phyloP scores from a whole-genome alignment of 768 basidiomycete species.

The Termitomyces sp. region DNA sequence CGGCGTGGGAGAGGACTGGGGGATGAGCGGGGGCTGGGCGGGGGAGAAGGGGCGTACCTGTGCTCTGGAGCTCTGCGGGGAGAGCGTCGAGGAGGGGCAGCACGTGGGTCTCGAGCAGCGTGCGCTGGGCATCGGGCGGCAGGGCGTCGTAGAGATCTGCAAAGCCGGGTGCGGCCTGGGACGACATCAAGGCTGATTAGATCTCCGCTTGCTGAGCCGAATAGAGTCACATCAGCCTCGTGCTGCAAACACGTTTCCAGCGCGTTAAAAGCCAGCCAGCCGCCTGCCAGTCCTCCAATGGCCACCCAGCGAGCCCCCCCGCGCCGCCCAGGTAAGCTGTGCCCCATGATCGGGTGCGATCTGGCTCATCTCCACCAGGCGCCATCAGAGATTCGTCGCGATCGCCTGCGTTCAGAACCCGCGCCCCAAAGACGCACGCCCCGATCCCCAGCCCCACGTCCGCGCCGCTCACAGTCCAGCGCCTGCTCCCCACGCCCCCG shows the following conservation, averaged over 20 bases:
- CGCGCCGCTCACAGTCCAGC: conserved; percentile 24
- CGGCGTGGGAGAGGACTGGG: conserved; percentile 31
- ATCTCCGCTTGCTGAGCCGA: no score
- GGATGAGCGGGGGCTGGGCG: no score
- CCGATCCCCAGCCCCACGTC: conserved; percentile 40
- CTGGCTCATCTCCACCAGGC: conserved; percentile 28
- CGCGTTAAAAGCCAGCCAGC: conserved; percentile 32
- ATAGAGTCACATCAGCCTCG: no score
- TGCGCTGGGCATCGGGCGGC: conserved; percentile 47
- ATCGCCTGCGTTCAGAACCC: conserved; percentile 45
- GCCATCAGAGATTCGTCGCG: conserved; percentile 42
- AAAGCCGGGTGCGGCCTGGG: conserved; percentile 12
- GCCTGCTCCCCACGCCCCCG: conserved; percentile 40
- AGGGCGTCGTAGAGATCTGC: conserved; percentile 40
- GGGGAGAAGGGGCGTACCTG: no score
- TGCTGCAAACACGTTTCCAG: conserved; percentile 60
- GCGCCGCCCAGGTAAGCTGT: conserved; percentile 42
- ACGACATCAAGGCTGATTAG: neutral
- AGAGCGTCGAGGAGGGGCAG: conserved; percentile 40
- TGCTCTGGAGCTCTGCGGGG: conserved; percentile 30
- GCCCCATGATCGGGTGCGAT: neutral
- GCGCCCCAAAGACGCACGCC: no score
- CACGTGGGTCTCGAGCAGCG: conserved; percentile 45
- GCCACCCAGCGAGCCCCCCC: conserved; percentile 44
- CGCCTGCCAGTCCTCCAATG: conserved; percentile 30